These are phyloP conservation scores for Calvatia gigantea DNA, from an alignment of 768 basidiomycete species.

Conservation along the genomic window DNA sequence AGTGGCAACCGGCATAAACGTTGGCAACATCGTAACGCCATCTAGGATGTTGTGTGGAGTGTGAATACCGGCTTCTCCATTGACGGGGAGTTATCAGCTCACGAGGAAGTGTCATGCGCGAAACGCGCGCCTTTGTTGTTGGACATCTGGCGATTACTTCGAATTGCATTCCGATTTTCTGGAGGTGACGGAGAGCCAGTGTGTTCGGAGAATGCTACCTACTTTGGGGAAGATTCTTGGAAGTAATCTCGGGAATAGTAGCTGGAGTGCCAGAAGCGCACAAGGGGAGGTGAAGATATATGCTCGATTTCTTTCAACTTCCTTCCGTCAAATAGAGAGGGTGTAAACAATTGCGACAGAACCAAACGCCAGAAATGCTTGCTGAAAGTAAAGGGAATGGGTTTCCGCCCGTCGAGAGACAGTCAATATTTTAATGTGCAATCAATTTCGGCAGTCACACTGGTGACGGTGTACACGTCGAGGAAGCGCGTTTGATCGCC, in stretches of 20 bases:
- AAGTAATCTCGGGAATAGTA: no score
- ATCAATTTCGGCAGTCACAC: slow-evolving; percentile 3
- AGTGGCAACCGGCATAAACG: slow-evolving; percentile 93
- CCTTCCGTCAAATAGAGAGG: no score
- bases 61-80: not conserved
- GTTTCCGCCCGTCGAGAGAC: not conserved
- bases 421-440: not conserved
- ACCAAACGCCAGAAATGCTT: no score
- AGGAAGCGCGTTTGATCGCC: slow-evolving; percentile 1
- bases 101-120: slow-evolving; percentile 83
- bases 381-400: not conserved
- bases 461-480: slow-evolving; percentile 12
- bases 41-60: slow-evolving; percentile 36
- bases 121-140: slow-evolving; percentile 80
- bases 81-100: slow-evolving; percentile 25
- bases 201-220: not conserved
- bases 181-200: slow-evolving; percentile 18
- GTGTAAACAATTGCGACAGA: no score
- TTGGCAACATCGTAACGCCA: slow-evolving; percentile 78
- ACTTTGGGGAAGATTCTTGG: no score
- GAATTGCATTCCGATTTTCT: slow-evolving; percentile 61
- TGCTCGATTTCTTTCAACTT: no score
- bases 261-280: no score
- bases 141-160: slow-evolving; percentile 78
- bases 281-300: no score